phyloP scores from a whole-genome alignment of 2,329 filamentous ascomycete genomes.

The Paracoccidioides lutzii region DNA sequence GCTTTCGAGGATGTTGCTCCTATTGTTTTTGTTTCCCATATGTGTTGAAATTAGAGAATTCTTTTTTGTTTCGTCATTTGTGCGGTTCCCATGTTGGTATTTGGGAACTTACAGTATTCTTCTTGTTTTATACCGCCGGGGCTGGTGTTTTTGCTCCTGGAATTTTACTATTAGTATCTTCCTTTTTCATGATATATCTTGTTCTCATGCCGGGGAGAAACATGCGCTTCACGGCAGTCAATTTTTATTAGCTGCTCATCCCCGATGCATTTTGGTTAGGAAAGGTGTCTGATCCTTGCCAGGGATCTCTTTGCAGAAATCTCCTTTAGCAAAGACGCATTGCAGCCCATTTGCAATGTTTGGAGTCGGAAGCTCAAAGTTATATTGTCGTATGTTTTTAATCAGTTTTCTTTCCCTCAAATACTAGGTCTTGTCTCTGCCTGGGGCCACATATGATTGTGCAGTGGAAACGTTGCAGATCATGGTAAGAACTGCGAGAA shows the following conservation, averaged over 20 bases:
- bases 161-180: background rate
- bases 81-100: background rate
- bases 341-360: background rate
- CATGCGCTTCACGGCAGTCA: background rate
- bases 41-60: background rate
- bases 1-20: background rate
- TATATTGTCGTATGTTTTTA: background rate
- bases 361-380: background rate
- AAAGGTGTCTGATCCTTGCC: background rate
- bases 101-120: background rate
- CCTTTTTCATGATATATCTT: background rate
- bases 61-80: constrained; percentile 11
- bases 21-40: background rate
- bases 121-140: background rate
- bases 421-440: background rate
- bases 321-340: background rate
- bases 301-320: background rate
- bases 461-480: background rate
- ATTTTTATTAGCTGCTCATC: background rate
- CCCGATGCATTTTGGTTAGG: background rate
- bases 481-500: background rate
- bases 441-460: background rate
- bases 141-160: background rate
- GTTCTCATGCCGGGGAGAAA: background rate
- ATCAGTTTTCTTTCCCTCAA: background rate